Percentiles rank a stretch among this genome's conserved stretches.
Evolutionary conservation across 192 early-diverging fungal species (phyloP).

Genomic region (Glomus cerebriforme): DNA sequence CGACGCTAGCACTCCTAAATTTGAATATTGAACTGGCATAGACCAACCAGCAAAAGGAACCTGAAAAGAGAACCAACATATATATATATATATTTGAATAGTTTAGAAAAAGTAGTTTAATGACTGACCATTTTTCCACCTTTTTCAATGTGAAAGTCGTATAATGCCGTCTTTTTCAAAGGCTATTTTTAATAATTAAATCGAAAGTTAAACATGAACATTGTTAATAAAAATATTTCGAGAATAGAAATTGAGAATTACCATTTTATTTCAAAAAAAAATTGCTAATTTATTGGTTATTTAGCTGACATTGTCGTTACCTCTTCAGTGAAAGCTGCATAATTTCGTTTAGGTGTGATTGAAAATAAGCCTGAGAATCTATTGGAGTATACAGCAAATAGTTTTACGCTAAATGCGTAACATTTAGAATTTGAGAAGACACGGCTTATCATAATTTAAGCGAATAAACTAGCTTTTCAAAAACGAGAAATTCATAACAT

Average conservation of each 20-base stretch:
- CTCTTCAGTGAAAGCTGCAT: no score
- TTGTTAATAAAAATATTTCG: background rate
- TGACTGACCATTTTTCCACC: conserved; percentile 85
- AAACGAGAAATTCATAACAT: no score
- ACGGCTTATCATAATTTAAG: no score
- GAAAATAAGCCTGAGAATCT: no score
- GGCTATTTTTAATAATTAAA: background rate
- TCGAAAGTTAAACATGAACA: background rate
- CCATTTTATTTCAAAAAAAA: background rate
- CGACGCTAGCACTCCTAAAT: conserved; percentile 85
- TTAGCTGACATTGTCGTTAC: no score
- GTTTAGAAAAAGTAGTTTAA: background rate
- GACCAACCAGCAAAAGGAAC: conserved; percentile 94
- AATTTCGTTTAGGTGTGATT: no score
- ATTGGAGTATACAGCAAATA: no score
- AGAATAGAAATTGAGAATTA: background rate
- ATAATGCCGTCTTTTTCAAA: conserved; percentile 78
- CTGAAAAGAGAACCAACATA: no score
- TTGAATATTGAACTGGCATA: conserved; percentile 93
- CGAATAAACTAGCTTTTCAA: no score
- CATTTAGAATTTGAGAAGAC: no score
- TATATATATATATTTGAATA: background rate
- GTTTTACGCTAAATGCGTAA: no score
- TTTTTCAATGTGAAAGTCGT: conserved; percentile 89
- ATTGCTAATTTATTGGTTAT: no score